Evolutionary conservation across 2,329 filamentous ascomycete species (phyloP).

Genomic region (Gaeumannomyces tritici): DNA sequence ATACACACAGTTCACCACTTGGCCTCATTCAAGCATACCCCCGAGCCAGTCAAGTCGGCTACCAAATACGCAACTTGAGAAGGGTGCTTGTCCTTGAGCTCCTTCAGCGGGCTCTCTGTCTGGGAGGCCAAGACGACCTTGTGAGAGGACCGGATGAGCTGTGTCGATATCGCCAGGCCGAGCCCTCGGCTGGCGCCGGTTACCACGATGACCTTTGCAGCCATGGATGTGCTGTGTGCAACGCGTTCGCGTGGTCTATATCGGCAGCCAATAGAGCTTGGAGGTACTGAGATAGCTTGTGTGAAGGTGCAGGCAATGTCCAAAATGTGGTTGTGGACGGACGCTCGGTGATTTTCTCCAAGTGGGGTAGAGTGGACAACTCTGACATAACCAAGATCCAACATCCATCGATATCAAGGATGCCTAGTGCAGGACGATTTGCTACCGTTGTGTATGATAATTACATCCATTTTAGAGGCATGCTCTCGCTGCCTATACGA

Average conservation of each 20-base stretch:
- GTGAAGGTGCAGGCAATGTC: background rate
- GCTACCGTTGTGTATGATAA: too few relatives aligned
- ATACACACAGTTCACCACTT: background rate
- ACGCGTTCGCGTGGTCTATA: background rate
- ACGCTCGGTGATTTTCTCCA: background rate
- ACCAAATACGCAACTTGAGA: constrained; percentile 45
- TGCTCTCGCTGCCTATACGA: too few relatives aligned
- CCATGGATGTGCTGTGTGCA: constrained; percentile 20
- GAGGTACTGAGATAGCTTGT: background rate
- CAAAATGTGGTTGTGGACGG: background rate
- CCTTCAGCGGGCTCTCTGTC: constrained; percentile 36
- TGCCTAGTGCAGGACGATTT: background rate
- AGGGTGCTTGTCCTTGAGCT: constrained; percentile 40
- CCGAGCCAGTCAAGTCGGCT: constrained; percentile 44
- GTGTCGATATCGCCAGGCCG: constrained; percentile 44
- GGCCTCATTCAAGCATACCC: constrained; percentile 22
- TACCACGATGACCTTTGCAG: constrained; percentile 60
- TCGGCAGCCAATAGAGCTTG: background rate
- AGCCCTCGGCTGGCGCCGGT: constrained; percentile 57
- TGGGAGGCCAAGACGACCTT: constrained; percentile 51
- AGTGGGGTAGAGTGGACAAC: background rate
- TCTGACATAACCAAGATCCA: background rate
- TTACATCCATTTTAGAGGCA: too few relatives aligned
- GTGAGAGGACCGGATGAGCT: constrained; percentile 42
- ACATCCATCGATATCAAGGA: background rate